Percentiles rank a stretch among this genome's conserved stretches.
phyloP scores from a whole-genome alignment of 352 stramenopile genomes.

The Phytopythium mirpurense region DNA sequence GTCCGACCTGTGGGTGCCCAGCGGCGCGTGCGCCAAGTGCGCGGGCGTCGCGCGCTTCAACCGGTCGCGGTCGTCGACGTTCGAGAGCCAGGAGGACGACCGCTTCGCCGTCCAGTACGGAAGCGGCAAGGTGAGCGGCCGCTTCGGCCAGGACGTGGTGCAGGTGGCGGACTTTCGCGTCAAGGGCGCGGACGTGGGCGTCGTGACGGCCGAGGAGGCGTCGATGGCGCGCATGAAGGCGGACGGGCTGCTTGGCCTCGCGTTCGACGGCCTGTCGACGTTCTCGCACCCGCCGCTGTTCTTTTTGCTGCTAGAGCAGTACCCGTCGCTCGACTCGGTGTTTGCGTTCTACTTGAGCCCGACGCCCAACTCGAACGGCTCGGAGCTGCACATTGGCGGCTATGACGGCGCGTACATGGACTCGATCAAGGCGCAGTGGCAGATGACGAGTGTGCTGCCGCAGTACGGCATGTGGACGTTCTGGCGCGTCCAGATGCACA shows the following conservation, averaged over 20 bases:
- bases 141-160: constrained; percentile 56
- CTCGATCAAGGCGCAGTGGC: constrained; percentile 44
- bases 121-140: constrained; percentile 62
- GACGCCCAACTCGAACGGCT: constrained; percentile 74
- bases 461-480: constrained; percentile 85
- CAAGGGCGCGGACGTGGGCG: constrained; percentile 41
- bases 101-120: constrained; percentile 72
- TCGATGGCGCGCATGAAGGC: constrained; percentile 81
- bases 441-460: constrained; percentile 64
- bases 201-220: constrained; percentile 61
- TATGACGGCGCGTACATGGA: constrained; percentile 54
- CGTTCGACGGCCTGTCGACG: constrained; percentile 91
- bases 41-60: constrained; percentile 53
- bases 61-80: constrained; percentile 40
- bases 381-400: constrained; percentile 64
- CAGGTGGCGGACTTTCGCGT: constrained; percentile 41
- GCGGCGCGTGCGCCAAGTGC: constrained; percentile 43
- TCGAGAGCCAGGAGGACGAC: constrained; percentile 23
- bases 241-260: constrained; percentile 95
- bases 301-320: constrained; percentile 56
- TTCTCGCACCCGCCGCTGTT: constrained; percentile 74
- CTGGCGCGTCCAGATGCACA: constrained; percentile 71
- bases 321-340: constrained; percentile 61
- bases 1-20: constrained; percentile 73
- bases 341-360: constrained; percentile 97